Evolutionary conservation across 208 protist genomes (phyloP).

Genomic region (Trypanosoma caninum): DNA sequence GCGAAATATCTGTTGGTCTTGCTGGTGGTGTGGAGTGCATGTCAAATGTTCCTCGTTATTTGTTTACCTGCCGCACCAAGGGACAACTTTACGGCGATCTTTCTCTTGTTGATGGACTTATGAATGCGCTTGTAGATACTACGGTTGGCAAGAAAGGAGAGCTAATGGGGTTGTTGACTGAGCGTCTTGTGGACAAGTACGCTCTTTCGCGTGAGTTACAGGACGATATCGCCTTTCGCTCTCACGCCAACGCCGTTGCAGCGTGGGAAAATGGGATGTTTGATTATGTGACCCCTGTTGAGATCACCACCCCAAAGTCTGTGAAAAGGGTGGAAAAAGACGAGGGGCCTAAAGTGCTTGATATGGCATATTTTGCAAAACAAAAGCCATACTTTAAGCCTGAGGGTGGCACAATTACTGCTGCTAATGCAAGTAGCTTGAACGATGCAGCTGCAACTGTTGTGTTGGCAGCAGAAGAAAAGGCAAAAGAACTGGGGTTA

Average conservation of each 20-base stretch:
- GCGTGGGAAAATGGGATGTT: constrained; percentile 79
- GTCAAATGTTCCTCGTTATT: constrained; percentile 53
- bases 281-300: constrained; percentile 90
- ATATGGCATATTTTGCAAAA: constrained; percentile 80
- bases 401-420: constrained; percentile 91
- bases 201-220: constrained; percentile 87
- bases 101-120: constrained; percentile 46
- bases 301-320: constrained; percentile 50
- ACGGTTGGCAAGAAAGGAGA: constrained; percentile 53
- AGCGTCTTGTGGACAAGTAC: constrained; percentile 83
- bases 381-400: constrained; percentile 87
- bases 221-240: constrained; percentile 90
- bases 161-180: constrained; percentile 66
- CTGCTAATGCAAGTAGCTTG: constrained; percentile 86
- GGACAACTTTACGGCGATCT: constrained; percentile 60
- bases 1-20: constrained; percentile 55
- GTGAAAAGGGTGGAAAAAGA: constrained; percentile 58
- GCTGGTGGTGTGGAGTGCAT: constrained; percentile 61
- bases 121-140: constrained; percentile 40
- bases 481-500: constrained; percentile 73
- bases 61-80: constrained; percentile 42
- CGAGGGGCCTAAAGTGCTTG: constrained; percentile 84
- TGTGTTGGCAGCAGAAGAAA: constrained; percentile 67
- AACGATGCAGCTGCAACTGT: constrained; percentile 91
- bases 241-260: constrained; percentile 79